Conservation (phyloP, 495 filamentous ascomycete species). For the Monascus purpureus region DNA sequence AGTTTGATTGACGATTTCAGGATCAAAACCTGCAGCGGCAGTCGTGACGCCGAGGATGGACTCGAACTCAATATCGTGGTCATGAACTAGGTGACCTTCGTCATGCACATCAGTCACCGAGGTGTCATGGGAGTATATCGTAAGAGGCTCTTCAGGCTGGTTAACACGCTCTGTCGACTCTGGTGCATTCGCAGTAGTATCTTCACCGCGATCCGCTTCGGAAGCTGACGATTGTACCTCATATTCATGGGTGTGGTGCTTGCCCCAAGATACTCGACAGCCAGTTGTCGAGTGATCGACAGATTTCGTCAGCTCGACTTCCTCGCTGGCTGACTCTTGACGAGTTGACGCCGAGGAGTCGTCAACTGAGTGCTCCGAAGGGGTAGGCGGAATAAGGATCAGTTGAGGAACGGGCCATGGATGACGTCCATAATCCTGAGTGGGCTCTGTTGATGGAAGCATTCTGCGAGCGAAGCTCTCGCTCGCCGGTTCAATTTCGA, state of each 20-base stretch:
- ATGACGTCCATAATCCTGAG: conserved; percentile 15
- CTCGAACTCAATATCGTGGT: conserved; percentile 52
- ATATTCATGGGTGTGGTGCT: conserved; percentile 46
- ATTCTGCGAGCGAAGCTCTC: conserved; percentile 11
- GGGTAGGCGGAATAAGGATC: conserved; percentile 37
- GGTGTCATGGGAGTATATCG: not conserved
- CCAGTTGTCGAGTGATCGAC: conserved; percentile 21
- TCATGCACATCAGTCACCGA: not conserved
- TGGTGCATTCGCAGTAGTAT: conserved; percentile 6
- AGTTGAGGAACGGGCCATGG: conserved; percentile 37
- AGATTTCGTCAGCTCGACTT: conserved; percentile 10
- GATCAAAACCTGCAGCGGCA: conserved; percentile 53
- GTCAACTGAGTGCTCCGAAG: conserved; percentile 32
- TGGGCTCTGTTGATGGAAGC: conserved; percentile 13
- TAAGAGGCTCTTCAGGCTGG: not conserved
- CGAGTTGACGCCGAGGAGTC: conserved; percentile 14
- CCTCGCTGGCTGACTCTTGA: conserved; percentile 7
- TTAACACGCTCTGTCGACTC: not conserved
- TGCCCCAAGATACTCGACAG: conserved; percentile 47
- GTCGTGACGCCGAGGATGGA: conserved; percentile 58
- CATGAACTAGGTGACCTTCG: conserved; percentile 4
- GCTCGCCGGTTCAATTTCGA: conserved; percentile 20
- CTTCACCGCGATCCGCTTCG: conserved; percentile 22
- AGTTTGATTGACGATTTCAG: conserved; percentile 56
- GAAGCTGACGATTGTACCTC: conserved; percentile 42